These are phyloP conservation scores for Liquidambar formosana DNA, from an alignment of 164 flowering plant species.

Conservation along the genomic window DNA sequence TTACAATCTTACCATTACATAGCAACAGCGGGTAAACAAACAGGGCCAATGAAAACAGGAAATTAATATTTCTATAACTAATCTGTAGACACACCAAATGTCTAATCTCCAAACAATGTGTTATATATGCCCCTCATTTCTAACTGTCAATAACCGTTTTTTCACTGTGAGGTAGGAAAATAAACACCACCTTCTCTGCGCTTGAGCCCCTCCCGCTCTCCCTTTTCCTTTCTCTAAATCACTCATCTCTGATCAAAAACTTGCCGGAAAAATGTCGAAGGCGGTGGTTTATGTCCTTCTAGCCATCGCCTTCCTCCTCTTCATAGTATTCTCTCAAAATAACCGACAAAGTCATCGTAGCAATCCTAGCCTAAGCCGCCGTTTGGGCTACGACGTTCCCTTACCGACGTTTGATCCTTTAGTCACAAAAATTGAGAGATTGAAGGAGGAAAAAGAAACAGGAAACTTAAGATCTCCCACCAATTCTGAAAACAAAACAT, in stretches of 20 bases:
- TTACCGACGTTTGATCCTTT: conserved; percentile 52
- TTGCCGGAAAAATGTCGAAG: conserved; percentile 39
- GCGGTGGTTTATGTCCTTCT: conserved; percentile 52
- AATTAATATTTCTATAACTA: too few species aligned
- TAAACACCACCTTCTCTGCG: neutral
- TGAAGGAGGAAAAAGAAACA: neutral
- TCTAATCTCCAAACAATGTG: neutral
- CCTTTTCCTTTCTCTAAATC: neutral
- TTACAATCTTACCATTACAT: too few species aligned
- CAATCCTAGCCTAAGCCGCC: conserved; percentile 26
- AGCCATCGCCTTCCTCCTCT: conserved; percentile 51
- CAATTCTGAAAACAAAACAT: conserved; percentile 7
- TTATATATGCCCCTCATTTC: neutral
- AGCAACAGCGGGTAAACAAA: too few species aligned
- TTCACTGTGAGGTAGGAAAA: neutral
- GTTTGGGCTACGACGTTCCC: conserved; percentile 27
- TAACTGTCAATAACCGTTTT: conserved; percentile 27
- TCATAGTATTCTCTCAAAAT: conserved; percentile 28
- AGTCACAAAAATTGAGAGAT: conserved; percentile 27
- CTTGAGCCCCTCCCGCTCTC: neutral
- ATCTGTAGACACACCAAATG: too few species aligned
- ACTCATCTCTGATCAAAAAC: neutral
- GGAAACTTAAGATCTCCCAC: neutral
- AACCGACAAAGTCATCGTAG: neutral
- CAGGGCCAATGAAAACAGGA: too few species aligned